Percentiles rank a stretch among this genome's conserved stretches.
These are phyloP conservation scores for Chaetomium olivaceum DNA, from an alignment of 2,329 filamentous ascomycete genomes.

Conservation along the genomic window DNA sequence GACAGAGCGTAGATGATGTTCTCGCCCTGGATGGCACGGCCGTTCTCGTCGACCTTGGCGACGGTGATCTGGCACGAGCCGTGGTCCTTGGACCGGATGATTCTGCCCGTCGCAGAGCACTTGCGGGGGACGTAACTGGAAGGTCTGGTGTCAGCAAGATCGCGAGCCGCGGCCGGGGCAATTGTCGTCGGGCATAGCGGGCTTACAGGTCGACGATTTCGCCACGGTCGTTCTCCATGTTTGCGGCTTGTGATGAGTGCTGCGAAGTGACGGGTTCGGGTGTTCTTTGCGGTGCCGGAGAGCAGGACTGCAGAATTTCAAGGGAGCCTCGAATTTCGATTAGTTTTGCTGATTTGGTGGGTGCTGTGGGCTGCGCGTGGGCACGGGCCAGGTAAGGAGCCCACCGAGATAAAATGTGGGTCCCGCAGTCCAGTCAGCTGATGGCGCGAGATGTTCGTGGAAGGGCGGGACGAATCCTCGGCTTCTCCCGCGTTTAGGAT, in stretches of 20 bases:
- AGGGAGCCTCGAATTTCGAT: conserved; percentile 32
- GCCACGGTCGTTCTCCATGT: conserved; percentile 98
- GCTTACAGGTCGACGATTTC: conserved; percentile 98
- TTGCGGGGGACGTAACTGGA: conserved; percentile 95
- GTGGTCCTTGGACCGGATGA: conserved; percentile 99
- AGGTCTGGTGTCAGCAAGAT: conserved; percentile 35
- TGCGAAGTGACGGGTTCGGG: conserved; percentile 36
- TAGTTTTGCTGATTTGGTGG: conserved; percentile 34
- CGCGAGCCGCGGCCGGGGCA: conserved; percentile 10
- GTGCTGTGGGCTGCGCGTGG: conserved; percentile 28
- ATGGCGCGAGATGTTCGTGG: conserved; percentile 32
- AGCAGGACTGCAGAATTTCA: conserved; percentile 36
- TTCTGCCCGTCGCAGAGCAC: conserved; percentile 98
- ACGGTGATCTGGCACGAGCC: conserved; percentile 95
- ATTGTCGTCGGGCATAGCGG: conserved; percentile 16
- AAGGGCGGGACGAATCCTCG: neutral
- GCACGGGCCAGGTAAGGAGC: conserved; percentile 24
- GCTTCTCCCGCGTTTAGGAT: neutral
- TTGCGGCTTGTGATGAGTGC: conserved; percentile 50
- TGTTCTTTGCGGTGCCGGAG: conserved; percentile 35
- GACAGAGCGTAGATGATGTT: conserved; percentile 97
- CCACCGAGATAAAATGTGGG: neutral
- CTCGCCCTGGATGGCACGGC: conserved; percentile 88
- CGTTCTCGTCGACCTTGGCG: conserved; percentile 98
- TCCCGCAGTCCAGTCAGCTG: conserved; percentile 36